phyloP scores from a whole-genome alignment of 139 green algal genomes.

The Coelastrella sp. region DNA sequence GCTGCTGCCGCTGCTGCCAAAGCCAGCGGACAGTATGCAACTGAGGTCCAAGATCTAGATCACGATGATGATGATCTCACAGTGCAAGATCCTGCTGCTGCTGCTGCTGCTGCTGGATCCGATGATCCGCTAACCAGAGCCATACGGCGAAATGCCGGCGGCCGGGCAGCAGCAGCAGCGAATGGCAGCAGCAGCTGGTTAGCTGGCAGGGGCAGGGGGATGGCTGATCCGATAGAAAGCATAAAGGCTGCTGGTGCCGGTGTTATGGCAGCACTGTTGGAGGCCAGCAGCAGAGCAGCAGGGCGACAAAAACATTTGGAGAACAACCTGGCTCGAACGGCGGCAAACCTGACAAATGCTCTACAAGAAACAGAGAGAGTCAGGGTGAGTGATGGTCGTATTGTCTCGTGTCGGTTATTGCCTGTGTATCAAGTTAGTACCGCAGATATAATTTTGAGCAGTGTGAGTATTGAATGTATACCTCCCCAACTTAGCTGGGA shows the following conservation, averaged over 20 bases:
- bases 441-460: too few species aligned
- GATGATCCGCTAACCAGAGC: background rate
- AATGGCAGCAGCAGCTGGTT: conserved; percentile 41
- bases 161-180: background rate
- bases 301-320: conserved; percentile 47
- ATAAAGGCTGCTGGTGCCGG: conserved; percentile 49
- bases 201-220: background rate
- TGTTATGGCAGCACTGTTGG: conserved; percentile 65
- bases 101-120: conserved; percentile 9
- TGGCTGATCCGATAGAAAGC: background rate
- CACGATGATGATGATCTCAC: conserved; percentile 55
- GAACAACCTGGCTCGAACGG: conserved; percentile 45
- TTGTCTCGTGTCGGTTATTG: background rate
- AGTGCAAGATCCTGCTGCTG: background rate
- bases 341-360: conserved; percentile 33
- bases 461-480: too few species aligned
- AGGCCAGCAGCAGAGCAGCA: conserved; percentile 65
- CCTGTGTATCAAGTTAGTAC: background rate
- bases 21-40: background rate
- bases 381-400: background rate
- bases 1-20: conserved; percentile 24
- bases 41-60: conserved; percentile 63
- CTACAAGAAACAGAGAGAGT: conserved; percentile 53
- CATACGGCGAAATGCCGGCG: background rate
- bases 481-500: too few species aligned